Percentiles rank a stretch among this genome's conserved stretches.
Conservation (phyloP, 2,329 filamentous ascomycete genomes). For the Thielaviopsis euricoi region DNA sequence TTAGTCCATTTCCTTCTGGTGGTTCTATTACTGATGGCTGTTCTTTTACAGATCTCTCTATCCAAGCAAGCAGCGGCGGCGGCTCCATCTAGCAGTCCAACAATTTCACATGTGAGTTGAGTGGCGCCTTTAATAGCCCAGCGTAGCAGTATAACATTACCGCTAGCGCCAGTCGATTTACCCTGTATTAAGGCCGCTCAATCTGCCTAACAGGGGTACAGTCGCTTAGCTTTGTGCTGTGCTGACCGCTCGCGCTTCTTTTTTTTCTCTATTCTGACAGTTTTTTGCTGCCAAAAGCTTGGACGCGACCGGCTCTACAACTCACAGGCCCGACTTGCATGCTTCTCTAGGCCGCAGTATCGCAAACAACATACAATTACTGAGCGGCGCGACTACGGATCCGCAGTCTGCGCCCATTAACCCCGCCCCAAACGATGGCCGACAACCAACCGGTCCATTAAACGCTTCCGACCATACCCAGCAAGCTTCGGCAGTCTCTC, state of each 20-base stretch:
- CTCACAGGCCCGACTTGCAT: background rate
- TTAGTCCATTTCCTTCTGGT: no score
- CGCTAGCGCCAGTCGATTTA: no score
- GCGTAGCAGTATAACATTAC: no score
- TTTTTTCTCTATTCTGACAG: background rate
- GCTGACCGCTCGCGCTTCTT: background rate
- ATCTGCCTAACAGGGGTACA: background rate
- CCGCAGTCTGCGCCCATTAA: background rate
- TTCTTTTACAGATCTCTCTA: background rate
- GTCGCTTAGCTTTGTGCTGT: background rate
- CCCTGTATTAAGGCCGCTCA: background rate
- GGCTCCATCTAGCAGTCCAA: background rate
- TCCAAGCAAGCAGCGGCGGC: background rate
- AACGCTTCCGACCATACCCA: background rate
- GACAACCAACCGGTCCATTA: background rate
- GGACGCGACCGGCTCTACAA: background rate
- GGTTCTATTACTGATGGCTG: no score
- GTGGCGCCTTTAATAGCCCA: no score
- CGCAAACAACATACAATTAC: background rate
- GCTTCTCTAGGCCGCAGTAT: background rate
- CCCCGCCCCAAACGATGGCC: background rate
- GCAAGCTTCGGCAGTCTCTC: background rate
- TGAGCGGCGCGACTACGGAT: background rate
- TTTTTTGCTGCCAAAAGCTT: background rate
- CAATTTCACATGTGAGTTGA: background rate